These are phyloP conservation scores for Remersonia thermophila DNA, from an alignment of 2,329 filamentous ascomycete species.

Conservation along the genomic window DNA sequence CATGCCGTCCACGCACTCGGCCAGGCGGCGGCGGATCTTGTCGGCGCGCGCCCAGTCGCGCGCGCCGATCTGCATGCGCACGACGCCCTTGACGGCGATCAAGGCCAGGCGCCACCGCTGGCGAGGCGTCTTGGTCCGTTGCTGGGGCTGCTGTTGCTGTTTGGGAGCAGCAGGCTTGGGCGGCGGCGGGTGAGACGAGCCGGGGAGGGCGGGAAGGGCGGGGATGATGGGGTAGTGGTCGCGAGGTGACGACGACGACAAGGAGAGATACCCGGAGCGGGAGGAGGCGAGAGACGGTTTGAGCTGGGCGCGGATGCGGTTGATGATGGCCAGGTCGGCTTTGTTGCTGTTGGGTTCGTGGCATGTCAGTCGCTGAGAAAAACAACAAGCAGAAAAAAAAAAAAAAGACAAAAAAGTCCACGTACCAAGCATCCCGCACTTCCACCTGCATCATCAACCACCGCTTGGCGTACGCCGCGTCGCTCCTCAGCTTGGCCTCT, in stretches of 20 bases:
- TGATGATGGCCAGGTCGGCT: constrained; percentile 74
- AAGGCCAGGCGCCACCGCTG: constrained; percentile 31
- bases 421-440: constrained; percentile 82
- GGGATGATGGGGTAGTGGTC: constrained; percentile 25
- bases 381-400: not conserved
- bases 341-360: constrained; percentile 56
- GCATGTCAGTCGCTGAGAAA: not conserved
- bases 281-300: constrained; percentile 26
- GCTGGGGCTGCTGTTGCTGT: constrained; percentile 6
- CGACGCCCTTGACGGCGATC: constrained; percentile 39
- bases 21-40: constrained; percentile 34
- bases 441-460: constrained; percentile 70
- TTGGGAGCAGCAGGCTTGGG: not conserved
- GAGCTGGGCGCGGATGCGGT: constrained; percentile 60
- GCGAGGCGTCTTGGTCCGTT: not conserved
- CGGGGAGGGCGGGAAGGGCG: constrained; percentile 6
- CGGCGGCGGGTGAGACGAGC: not conserved
- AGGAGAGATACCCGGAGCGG: constrained; percentile 19
- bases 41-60: constrained; percentile 40
- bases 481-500: constrained; percentile 67
- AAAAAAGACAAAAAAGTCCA: not conserved
- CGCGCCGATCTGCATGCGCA: constrained; percentile 36
- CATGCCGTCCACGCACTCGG: constrained; percentile 35
- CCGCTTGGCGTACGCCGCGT: constrained; percentile 76
- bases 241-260: constrained; percentile 19